phyloP scores from a whole-genome alignment of 2,329 filamentous ascomycete genomes.

The Diaporthe vaccinii region DNA sequence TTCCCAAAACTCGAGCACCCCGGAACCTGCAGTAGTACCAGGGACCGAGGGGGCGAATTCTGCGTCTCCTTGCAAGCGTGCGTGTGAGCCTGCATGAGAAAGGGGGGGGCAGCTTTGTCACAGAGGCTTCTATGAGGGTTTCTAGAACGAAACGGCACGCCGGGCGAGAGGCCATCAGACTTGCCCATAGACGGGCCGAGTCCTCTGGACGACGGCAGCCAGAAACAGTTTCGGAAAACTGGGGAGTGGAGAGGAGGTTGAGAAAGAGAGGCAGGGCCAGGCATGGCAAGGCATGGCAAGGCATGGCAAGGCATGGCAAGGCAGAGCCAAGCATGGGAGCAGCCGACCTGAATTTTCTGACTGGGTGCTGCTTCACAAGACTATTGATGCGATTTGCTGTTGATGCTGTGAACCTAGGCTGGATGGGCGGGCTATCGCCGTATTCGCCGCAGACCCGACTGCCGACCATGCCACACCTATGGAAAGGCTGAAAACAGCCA shows the following conservation, averaged over 20 bases:
- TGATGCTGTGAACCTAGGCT: neutral
- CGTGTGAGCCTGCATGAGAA: conserved; percentile 10
- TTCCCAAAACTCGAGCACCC: conserved; percentile 22
- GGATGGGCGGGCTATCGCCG: neutral
- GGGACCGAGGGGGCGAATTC: neutral
- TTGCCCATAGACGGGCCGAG: conserved; percentile 10
- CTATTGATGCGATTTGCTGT: neutral
- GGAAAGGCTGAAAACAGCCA: conserved; percentile 10
- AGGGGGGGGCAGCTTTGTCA: conserved; percentile 29
- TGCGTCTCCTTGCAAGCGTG: conserved; percentile 11
- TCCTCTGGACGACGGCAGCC: conserved; percentile 14
- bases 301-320: neutral
- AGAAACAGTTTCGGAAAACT: conserved; percentile 29
- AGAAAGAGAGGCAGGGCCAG: neutral
- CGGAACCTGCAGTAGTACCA: conserved; percentile 35
- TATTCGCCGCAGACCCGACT: conserved; percentile 17
- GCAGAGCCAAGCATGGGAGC: conserved; percentile 19
- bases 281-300: neutral
- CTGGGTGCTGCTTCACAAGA: conserved; percentile 1
- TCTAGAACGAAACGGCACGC: conserved; percentile 14
- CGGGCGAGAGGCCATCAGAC: conserved; percentile 7
- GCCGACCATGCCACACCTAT: neutral
- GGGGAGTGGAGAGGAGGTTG: conserved; percentile 3
- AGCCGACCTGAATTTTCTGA: neutral
- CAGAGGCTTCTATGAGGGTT: conserved; percentile 21